Percentiles rank a stretch among this genome's conserved stretches.
These are phyloP conservation scores for Hyaloperonospora brassicae DNA, from an alignment of 352 stramenopile species.

Conservation along the genomic window DNA sequence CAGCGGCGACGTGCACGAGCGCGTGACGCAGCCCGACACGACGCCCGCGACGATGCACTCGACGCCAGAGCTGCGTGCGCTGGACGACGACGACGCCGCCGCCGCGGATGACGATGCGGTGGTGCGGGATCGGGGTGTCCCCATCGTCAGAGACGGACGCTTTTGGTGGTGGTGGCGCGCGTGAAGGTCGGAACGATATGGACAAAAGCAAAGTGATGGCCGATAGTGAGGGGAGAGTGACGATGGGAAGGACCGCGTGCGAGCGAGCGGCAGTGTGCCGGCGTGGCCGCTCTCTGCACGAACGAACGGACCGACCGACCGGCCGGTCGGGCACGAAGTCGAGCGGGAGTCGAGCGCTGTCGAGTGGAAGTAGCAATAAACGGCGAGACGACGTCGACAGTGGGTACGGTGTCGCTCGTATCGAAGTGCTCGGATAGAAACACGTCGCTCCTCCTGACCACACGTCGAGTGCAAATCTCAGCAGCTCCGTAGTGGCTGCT, in stretches of 20 bases:
- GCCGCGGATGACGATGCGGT: not conserved
- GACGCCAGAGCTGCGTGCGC: constrained; percentile 25
- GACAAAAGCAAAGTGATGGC: constrained; percentile 20
- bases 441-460: constrained; percentile 13
- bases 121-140: constrained; percentile 9
- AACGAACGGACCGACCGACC: not conserved
- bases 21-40: constrained; percentile 72
- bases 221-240: not conserved
- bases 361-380: constrained; percentile 10
- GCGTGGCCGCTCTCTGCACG: constrained; percentile 1
- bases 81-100: not conserved
- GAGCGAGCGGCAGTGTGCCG: too few relatives aligned
- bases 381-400: constrained; percentile 14
- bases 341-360: not conserved
- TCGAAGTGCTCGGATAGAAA: not conserved
- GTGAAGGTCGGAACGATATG: not conserved
- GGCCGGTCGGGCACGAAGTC: not conserved
- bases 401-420: not conserved
- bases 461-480: too few relatives aligned
- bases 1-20: constrained; percentile 70
- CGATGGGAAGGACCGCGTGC: not conserved
- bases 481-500: too few relatives aligned
- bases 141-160: constrained; percentile 10
- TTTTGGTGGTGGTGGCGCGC: constrained; percentile 10
- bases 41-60: constrained; percentile 67